Conservation (phyloP, 306 rosid species). For the Citrullus colocynthis region DNA sequence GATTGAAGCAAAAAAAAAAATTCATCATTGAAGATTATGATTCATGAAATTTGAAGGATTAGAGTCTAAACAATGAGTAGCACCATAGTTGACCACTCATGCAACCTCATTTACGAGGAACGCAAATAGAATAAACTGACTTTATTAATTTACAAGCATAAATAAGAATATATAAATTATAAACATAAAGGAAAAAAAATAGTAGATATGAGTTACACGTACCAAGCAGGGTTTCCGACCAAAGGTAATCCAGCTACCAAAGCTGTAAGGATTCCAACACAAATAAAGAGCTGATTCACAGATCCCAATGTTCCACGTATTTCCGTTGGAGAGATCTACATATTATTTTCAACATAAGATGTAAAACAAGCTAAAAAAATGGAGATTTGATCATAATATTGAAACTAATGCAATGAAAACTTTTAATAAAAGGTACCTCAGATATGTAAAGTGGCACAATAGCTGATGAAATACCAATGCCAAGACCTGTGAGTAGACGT, state of each 20-base stretch:
- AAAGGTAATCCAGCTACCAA: constrained; percentile 84
- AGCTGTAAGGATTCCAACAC: constrained; percentile 84
- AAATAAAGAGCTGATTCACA: constrained; percentile 77
- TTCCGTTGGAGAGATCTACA: constrained; percentile 89
- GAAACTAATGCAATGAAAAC: background rate
- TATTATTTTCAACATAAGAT: background rate
- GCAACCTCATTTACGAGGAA: background rate
- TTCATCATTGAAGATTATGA: background rate
- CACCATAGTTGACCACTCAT: background rate
- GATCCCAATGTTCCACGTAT: constrained; percentile 94
- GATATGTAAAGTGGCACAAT: constrained; percentile 90
- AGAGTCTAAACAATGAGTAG: background rate
- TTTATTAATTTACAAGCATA: background rate
- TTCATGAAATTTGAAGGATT: background rate
- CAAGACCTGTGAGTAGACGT: constrained; percentile 84
- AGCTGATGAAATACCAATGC: constrained; percentile 89
- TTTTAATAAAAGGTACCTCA: constrained; percentile 37
- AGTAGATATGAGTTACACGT: constrained; percentile 13
- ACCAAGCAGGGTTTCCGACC: constrained; percentile 76
- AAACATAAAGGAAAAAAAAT: background rate
- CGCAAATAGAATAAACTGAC: background rate
- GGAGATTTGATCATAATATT: background rate
- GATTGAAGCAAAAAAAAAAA: too few species aligned
- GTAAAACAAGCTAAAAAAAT: background rate
- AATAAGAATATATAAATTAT: background rate